phyloP scores from a whole-genome alignment of 2,329 filamentous ascomycete species.

The Claviceps sorghi region DNA sequence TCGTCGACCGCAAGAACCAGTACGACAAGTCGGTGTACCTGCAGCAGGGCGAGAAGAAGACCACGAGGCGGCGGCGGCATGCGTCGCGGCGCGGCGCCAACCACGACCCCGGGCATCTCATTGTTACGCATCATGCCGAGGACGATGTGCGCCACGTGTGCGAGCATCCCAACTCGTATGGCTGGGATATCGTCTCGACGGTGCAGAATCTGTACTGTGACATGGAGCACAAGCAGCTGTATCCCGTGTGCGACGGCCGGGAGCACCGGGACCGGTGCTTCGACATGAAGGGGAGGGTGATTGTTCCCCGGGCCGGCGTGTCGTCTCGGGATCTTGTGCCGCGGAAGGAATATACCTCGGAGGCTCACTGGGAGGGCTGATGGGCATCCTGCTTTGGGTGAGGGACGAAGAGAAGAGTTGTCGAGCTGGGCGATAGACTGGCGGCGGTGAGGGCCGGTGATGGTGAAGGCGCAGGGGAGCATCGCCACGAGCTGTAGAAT shows the following conservation, averaged over 20 bases:
- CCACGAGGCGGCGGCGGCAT: not conserved
- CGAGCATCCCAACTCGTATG: slow-evolving; percentile 13
- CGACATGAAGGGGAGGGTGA: slow-evolving; percentile 1
- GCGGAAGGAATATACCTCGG: not conserved
- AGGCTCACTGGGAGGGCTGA: not conserved
- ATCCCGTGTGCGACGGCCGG: slow-evolving; percentile 12
- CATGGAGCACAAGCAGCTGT: slow-evolving; percentile 15
- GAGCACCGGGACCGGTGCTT: slow-evolving; percentile 9
- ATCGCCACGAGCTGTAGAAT: slow-evolving; percentile 20
- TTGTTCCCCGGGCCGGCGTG: not conserved
- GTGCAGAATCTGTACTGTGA: slow-evolving; percentile 18
- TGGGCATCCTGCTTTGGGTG: no score
- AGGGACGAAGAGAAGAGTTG: no score
- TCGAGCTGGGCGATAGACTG: slow-evolving; percentile 24
- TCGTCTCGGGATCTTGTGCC: not conserved
- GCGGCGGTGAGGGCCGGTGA: slow-evolving; percentile 18
- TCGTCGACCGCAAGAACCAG: slow-evolving; percentile 5
- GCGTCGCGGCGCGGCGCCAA: not conserved
- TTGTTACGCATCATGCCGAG: slow-evolving; percentile 9
- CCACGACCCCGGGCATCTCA: slow-evolving; percentile 7
- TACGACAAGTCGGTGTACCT: slow-evolving; percentile 7
- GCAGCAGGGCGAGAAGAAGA: slow-evolving; percentile 4
- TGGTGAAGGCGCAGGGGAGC: slow-evolving; percentile 8
- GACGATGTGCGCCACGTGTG: slow-evolving; percentile 19
- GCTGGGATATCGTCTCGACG: slow-evolving; percentile 18